A percentile compares a stretch with the other conserved stretches of the same genome.
These are phyloP conservation scores for Mucor lusitanicus DNA, from an alignment of 371 early-diverging fungal genomes.

Conservation along the genomic window DNA sequence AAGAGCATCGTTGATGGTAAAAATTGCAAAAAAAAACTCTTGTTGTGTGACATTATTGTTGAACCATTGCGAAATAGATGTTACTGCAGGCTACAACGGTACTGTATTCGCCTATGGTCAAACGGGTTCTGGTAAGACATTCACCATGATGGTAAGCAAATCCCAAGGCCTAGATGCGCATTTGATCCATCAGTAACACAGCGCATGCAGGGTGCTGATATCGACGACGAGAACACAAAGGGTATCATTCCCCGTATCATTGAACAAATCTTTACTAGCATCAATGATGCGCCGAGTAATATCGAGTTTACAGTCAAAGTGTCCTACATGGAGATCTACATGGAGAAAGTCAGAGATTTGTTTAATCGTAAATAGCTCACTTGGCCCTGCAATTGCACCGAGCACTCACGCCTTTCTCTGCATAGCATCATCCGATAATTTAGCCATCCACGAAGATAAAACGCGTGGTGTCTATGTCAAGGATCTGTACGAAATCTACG, in stretches of 20 bases:
- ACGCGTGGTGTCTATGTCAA: slow-evolving; percentile 94
- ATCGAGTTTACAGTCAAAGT: slow-evolving; percentile 93
- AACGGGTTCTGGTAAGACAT: slow-evolving; percentile 98
- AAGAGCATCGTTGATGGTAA: slow-evolving; percentile 90
- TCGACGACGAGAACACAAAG: slow-evolving; percentile 85
- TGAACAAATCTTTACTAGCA: slow-evolving; percentile 87
- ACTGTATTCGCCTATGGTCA: slow-evolving; percentile 99
- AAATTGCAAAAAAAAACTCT: not conserved
- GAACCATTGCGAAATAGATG: slow-evolving; percentile 40
- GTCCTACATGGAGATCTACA: slow-evolving; percentile 99
- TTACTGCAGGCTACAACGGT: slow-evolving; percentile 90
- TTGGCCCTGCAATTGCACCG: not conserved
- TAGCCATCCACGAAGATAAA: slow-evolving; percentile 96
- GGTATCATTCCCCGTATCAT: slow-evolving; percentile 95
- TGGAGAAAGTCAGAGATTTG: slow-evolving; percentile 98
- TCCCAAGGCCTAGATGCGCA: slow-evolving; percentile 19
- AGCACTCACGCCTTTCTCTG: not conserved
- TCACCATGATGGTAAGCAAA: slow-evolving; percentile 90
- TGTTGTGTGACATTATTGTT: not conserved
- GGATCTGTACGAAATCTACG: slow-evolving; percentile 92
- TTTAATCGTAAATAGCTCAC: slow-evolving; percentile 72
- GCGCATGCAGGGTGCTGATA: slow-evolving; percentile 87
- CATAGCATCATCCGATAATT: slow-evolving; percentile 81
- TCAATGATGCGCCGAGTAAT: slow-evolving; percentile 81
- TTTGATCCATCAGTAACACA: slow-evolving; percentile 14